A percentile compares a stretch with the other conserved stretches of the same genome.
Evolutionary conservation across 495 filamentous ascomycete species (phyloP).

Genomic region (Penicillium silybi): DNA sequence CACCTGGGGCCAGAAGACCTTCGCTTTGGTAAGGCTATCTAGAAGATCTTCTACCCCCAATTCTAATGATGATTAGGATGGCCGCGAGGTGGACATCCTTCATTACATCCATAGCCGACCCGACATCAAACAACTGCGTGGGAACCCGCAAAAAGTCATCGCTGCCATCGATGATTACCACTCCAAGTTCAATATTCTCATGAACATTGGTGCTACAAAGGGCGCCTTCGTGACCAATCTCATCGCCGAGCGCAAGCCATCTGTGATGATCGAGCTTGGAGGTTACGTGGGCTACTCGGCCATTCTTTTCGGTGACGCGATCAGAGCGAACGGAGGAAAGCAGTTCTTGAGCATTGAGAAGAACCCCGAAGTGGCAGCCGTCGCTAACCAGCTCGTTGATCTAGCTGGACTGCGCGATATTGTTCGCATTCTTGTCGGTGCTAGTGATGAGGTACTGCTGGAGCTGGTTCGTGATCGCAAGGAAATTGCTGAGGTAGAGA

Average conservation of each 20-base stretch:
- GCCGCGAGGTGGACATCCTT: conserved; percentile 64
- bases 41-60: neutral
- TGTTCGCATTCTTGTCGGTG: conserved; percentile 33
- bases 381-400: conserved; percentile 54
- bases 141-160: conserved; percentile 54
- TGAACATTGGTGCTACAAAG: conserved; percentile 68
- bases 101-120: conserved; percentile 56
- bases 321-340: conserved; percentile 49
- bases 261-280: conserved; percentile 66
- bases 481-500: conserved; percentile 46
- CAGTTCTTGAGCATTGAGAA: conserved; percentile 57
- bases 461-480: conserved; percentile 24
- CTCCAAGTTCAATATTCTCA: conserved; percentile 52
- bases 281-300: conserved; percentile 73
- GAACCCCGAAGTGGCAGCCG: conserved; percentile 58
- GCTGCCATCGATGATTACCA: conserved; percentile 53
- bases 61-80: conserved; percentile 39
- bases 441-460: conserved; percentile 17
- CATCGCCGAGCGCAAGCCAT: conserved; percentile 56
- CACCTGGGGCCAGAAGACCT: neutral
- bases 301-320: conserved; percentile 57
- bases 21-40: neutral
- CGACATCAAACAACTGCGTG: conserved; percentile 48
- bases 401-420: conserved; percentile 59
- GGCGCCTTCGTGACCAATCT: conserved; percentile 56